phyloP scores from a whole-genome alignment of 768 basidiomycete species.

The Guyanaporus albipodus region DNA sequence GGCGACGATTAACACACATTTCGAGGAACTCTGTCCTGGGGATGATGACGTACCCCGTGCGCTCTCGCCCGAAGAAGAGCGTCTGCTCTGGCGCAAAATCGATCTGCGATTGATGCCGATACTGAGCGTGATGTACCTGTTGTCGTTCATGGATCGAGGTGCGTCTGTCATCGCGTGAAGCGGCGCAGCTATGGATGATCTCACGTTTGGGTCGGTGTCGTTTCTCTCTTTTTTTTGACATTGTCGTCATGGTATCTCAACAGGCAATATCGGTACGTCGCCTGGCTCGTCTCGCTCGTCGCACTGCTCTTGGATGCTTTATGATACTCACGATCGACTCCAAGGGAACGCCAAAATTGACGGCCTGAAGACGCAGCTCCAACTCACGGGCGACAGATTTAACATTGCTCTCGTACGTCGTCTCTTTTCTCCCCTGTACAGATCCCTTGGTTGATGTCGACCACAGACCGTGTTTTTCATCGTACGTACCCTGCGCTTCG shows the following conservation, averaged over 20 bases:
- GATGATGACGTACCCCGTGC: neutral
- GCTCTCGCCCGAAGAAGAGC: neutral
- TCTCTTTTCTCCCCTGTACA: neutral
- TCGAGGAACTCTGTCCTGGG: neutral
- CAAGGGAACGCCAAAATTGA: slow-evolving; percentile 5
- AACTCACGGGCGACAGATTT: neutral
- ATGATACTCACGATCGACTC: neutral
- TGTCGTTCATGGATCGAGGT: slow-evolving; percentile 5
- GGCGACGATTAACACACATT: no score
- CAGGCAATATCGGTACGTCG: slow-evolving; percentile 54
- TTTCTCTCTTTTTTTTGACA: neutral
- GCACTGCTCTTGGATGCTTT: neutral
- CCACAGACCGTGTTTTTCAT: slow-evolving; percentile 1
- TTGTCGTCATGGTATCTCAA: no score
- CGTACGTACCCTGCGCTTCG: neutral
- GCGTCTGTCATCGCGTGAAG: neutral
- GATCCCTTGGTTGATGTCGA: neutral
- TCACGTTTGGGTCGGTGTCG: no score
- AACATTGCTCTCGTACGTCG: slow-evolving; percentile 1
- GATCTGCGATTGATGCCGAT: slow-evolving; percentile 2
- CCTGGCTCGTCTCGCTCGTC: neutral
- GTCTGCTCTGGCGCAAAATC: neutral
- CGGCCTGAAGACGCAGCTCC: slow-evolving; percentile 1
- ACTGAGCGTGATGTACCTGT: neutral
- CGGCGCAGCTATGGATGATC: neutral